Conservation (phyloP, 2,329 filamentous ascomycete genomes). For the Hyphodiscus sp. region DNA sequence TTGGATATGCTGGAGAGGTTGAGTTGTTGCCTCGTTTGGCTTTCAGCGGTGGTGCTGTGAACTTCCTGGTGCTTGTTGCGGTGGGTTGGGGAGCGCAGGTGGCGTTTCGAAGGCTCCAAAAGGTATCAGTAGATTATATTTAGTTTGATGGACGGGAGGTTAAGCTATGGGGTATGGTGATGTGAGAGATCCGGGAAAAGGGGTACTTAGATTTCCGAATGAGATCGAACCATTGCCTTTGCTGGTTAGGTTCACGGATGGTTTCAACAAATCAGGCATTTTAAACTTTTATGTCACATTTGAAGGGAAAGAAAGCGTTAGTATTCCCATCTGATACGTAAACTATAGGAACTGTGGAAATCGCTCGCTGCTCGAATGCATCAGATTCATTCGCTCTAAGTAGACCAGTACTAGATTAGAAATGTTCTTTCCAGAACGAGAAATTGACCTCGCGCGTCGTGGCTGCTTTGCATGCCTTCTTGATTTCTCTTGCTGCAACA, state of each 20-base stretch:
- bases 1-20: not conserved
- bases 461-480: slow-evolving; percentile 68
- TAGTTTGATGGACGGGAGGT: too few species aligned
- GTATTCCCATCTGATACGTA: not conserved
- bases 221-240: too few species aligned
- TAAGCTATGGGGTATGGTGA: too few species aligned
- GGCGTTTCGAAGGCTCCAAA: not conserved
- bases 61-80: slow-evolving; percentile 3
- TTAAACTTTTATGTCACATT: too few species aligned
- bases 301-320: not conserved
- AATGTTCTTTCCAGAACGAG: slow-evolving; percentile 98
- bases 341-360: not conserved
- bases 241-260: too few species aligned
- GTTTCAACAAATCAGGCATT: too few species aligned
- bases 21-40: not conserved
- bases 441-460: slow-evolving; percentile 78
- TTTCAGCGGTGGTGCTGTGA: slow-evolving; percentile 4
- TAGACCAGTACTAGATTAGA: slow-evolving; percentile 44
- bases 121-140: not conserved
- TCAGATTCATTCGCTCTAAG: not conserved
- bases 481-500: slow-evolving; percentile 69
- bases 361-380: slow-evolving; percentile 9
- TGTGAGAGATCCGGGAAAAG: too few species aligned
- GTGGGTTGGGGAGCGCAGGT: slow-evolving; percentile 1
- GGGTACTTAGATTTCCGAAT: too few species aligned